Evolutionary conservation across 2,329 filamentous ascomycete genomes (phyloP), one percentile per base, ranked within the genome.

Genomic region (Sphaerulina populicola): DNA sequence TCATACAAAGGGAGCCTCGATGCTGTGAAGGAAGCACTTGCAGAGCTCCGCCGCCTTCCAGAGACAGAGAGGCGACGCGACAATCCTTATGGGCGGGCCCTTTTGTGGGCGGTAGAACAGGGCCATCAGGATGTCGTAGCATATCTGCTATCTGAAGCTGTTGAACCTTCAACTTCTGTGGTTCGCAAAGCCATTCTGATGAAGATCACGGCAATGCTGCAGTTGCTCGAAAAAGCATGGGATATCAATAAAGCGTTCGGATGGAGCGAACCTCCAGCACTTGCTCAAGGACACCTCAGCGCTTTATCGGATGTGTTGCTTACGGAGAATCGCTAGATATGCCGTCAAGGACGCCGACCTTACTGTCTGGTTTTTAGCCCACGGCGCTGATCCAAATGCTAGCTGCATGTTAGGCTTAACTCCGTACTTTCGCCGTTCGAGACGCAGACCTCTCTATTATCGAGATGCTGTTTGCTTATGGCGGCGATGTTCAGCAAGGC

Each of bases 181-280:
- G 35, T 52, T 11, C 47, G 43, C 15, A 27, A 37, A 30, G 49
- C 49, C 10, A 52, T 37, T 40, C 11, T 35, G 27, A 33, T 27
- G 6, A 47, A 43, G 18, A 43, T 43, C 21, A 52, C 27, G 36
- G 44, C 15, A 42, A 52, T 47, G 23, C 37, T 52, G 11, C 14
- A 52, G 43, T 23, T 52, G 8, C 35, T 52, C 21, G 29, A 52
- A 3, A 42, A 52, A 42, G 43, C 31, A 9, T 52, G 37, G 49
- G 29, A 47, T 38, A 52, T 48, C 21, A 52, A 52, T 23, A 46
- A 46, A 15, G 37, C 36, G 23, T 38, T 52, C 2, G 44, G 43
- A 15, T 42, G 18, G 37, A n/a, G 38, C 9, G 15, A 52, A 33
- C 44, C 36, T 14, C 49, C 37, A 36, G 42, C 44, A 40, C 35